phyloP scores from a whole-genome alignment of 2,329 filamentous ascomycete species.

The Cladosporium austrohemisphaericum region DNA sequence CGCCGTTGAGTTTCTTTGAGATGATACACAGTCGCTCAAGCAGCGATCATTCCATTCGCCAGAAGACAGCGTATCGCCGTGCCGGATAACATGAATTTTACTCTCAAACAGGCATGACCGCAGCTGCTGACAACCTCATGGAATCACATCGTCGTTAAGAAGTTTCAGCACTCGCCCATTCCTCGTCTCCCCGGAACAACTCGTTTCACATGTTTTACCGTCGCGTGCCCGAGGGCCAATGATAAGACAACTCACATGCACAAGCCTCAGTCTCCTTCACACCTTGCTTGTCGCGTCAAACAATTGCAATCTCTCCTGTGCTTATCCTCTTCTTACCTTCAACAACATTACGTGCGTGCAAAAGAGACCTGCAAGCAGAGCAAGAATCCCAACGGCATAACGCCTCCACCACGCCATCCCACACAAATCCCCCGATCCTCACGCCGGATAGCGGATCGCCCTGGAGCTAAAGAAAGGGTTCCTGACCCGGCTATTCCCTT shows the following conservation, averaged over 20 bases:
- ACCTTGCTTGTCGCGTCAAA: too few species aligned
- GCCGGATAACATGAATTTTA: too few species aligned
- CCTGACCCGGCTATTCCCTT: slow-evolving; percentile 6
- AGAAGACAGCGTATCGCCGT: too few species aligned
- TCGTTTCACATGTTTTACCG: slow-evolving; percentile 4
- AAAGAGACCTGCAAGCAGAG: too few species aligned
- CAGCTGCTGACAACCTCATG: background rate
- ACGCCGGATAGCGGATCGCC: slow-evolving; percentile 9
- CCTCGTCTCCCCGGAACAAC: background rate
- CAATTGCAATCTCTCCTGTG: too few species aligned
- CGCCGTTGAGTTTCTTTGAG: too few species aligned
- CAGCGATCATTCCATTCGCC: too few species aligned
- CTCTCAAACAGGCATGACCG: slow-evolving; percentile 4
- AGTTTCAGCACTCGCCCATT: slow-evolving; percentile 1
- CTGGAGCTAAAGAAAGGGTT: slow-evolving; percentile 5
- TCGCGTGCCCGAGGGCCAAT: background rate
- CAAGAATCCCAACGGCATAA: background rate
- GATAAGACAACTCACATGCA: background rate
- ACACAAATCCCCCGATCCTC: slow-evolving; percentile 10
- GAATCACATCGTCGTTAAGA: background rate
- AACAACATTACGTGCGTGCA: too few species aligned
- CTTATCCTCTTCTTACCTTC: too few species aligned
- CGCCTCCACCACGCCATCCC: background rate
- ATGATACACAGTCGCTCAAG: too few species aligned
- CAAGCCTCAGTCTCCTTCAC: background rate